These are phyloP conservation scores for Aspergillus tubingensis DNA, from an alignment of 2,329 filamentous ascomycete genomes.

Conservation along the genomic window DNA sequence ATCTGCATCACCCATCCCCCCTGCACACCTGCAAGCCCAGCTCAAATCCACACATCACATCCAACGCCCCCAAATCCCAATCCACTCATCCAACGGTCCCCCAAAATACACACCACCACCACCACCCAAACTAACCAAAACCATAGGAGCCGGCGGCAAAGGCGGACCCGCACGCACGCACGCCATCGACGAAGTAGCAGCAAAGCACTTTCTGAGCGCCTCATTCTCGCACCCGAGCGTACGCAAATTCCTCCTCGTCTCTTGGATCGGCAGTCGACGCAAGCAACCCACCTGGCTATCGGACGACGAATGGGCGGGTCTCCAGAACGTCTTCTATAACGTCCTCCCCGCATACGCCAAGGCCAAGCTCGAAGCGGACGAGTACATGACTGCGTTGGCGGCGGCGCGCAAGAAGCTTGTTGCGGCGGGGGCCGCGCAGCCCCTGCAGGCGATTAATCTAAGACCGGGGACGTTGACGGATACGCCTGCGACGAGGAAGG, in stretches of 20 bases:
- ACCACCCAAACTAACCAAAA: neutral
- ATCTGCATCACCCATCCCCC: neutral
- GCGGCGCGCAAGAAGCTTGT: slow-evolving; percentile 34
- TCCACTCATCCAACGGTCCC: neutral
- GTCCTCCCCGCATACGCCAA: slow-evolving; percentile 54
- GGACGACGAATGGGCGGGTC: slow-evolving; percentile 49
- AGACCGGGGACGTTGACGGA: slow-evolving; percentile 54
- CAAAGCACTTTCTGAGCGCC: slow-evolving; percentile 56
- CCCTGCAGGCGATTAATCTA: slow-evolving; percentile 54
- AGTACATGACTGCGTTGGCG: slow-evolving; percentile 53
- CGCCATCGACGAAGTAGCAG: slow-evolving; percentile 57
- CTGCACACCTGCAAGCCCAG: neutral
- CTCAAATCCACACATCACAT: neutral
- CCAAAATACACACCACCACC: neutral
- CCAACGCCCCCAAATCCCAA: neutral
- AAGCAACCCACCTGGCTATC: slow-evolving; percentile 54
- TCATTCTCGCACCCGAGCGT: slow-evolving; percentile 48
- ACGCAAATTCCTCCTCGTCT: slow-evolving; percentile 58
- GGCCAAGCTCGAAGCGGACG: slow-evolving; percentile 59
- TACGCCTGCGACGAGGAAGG: slow-evolving; percentile 49
- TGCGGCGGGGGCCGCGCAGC: slow-evolving; percentile 6
- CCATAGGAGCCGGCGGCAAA: slow-evolving; percentile 56
- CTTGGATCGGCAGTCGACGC: slow-evolving; percentile 54
- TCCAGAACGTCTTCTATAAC: slow-evolving; percentile 52
- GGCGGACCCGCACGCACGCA: slow-evolving; percentile 53